Evolutionary conservation across 2,329 filamentous ascomycete genomes (phyloP), one percentile per base, ranked within the genome.

Genomic region (Karstenula rhodostoma): DNA sequence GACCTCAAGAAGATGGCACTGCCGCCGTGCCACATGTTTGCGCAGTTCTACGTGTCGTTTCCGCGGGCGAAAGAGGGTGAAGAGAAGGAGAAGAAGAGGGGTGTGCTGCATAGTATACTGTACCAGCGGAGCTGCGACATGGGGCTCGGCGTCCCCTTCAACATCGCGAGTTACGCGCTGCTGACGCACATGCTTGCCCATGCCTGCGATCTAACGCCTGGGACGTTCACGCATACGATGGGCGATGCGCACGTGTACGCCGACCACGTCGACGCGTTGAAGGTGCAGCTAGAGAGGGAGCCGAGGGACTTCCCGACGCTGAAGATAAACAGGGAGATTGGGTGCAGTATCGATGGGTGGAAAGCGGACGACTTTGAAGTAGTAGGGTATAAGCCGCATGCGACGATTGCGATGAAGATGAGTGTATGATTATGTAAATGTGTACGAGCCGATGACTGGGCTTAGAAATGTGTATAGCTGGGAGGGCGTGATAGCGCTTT

Each of bases 391-490:
- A 87, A 94, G 52, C 94, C 95, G 58, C 93, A 97, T 78, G 94
- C 94, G 82, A 86, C 86, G 5, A 96, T 99, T 80, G 86, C 91
- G 47, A 99, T 99, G 95, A 97, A 98, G 83, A 99, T 99, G 95
- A 96, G 92, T 74, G 94, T 98, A 60, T 93, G 63, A 73, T 52
- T 37, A 33, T 49, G 23, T 19, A 10, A 27, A 42, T 52, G 10
- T 35, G n/a, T 23, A 37, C 37, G 23, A 12, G 23, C 4, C 17
- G n/a, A 10, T 22, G 3, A 8, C 2, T 37, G 2, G 7, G 48
- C 2, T n/a, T 23, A 9, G 8, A 8, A 12, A 2, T 51, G 46
- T 32, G 46, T 27, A 49, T 33, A 33, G 25, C 12, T 13, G 8
- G 12, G 46, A 5, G 8, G 12, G 12, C 8, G 8, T 32, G 29